Evolutionary conservation across 805 yeast species (phyloP).

Genomic region (Ogataea paradorogensis): DNA sequence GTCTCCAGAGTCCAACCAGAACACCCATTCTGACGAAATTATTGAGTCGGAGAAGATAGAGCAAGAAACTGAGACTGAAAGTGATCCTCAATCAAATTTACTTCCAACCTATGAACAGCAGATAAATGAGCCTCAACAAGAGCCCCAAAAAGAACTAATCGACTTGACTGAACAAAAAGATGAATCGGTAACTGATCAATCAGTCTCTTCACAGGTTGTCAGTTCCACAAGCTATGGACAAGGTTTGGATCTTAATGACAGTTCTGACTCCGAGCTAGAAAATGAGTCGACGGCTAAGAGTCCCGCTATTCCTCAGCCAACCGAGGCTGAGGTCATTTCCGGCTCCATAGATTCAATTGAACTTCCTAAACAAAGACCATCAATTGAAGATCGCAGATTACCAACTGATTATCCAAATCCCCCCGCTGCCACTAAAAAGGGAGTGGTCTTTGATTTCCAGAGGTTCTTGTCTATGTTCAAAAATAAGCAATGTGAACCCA

Average conservation of each 20-base stretch:
- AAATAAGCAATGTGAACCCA: slow-evolving; percentile 78
- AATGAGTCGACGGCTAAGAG: slow-evolving; percentile 4
- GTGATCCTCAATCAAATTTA: background rate
- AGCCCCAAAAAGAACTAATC: background rate
- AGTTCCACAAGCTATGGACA: slow-evolving; percentile 25
- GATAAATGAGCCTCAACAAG: background rate
- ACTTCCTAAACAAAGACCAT: slow-evolving; percentile 2
- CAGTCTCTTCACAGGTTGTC: slow-evolving; percentile 13
- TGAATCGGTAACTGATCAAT: background rate
- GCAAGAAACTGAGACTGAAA: background rate
- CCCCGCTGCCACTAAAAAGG: slow-evolving; percentile 27
- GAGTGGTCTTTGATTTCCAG: slow-evolving; percentile 74
- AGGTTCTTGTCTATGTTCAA: slow-evolving; percentile 69
- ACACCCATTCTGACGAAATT: background rate
- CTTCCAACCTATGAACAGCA: background rate
- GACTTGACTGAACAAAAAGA: background rate
- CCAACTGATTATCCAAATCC: slow-evolving; percentile 29
- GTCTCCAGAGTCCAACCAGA: slow-evolving; percentile 4
- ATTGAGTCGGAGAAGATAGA: background rate
- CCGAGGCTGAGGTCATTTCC: background rate
- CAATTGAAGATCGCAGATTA: slow-evolving; percentile 1
- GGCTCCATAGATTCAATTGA: background rate
- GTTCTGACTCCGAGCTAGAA: slow-evolving; percentile 12
- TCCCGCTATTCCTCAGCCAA: background rate
- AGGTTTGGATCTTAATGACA: slow-evolving; percentile 20